Evolutionary conservation across 495 filamentous ascomycete species (phyloP).

Genomic region (Penicillium crystallinum): DNA sequence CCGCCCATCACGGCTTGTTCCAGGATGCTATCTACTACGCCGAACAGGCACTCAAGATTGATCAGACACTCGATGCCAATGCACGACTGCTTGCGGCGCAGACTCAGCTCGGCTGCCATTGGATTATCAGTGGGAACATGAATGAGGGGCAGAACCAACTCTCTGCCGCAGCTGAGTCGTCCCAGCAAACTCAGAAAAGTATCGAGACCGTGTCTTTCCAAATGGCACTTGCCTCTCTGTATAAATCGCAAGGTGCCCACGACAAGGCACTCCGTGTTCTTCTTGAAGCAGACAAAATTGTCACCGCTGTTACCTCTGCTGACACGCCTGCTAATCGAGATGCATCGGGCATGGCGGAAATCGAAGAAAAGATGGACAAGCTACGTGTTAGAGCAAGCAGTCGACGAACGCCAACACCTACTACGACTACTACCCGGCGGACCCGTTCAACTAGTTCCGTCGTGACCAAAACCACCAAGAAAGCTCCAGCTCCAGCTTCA

Average conservation of each 20-base stretch:
- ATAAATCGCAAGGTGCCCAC: constrained; percentile 35
- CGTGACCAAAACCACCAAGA: constrained; percentile 23
- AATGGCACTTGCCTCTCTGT: constrained; percentile 40
- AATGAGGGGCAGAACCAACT: constrained; percentile 59
- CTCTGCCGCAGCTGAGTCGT: constrained; percentile 40
- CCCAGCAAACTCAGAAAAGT: constrained; percentile 37
- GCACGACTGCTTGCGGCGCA: constrained; percentile 48
- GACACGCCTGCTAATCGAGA: constrained; percentile 15
- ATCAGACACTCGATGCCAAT: constrained; percentile 59
- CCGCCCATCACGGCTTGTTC: constrained; percentile 77
- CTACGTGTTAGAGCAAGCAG: constrained; percentile 30
- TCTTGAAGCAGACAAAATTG: constrained; percentile 37
- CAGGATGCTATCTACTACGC: constrained; percentile 87
- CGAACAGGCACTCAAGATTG: constrained; percentile 77
- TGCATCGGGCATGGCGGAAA: constrained; percentile 15
- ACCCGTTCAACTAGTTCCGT: constrained; percentile 35
- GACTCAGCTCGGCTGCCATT: constrained; percentile 59
- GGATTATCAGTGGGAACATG: constrained; percentile 56
- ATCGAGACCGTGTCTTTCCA: constrained; percentile 44
- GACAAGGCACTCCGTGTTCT: constrained; percentile 47
- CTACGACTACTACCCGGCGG: constrained; percentile 19
- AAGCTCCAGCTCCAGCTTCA: constrained; percentile 21
- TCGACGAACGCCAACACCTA: constrained; percentile 21
- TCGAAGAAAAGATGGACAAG: constrained; percentile 40
- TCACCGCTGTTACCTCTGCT: constrained; percentile 23